phyloP scores from a whole-genome alignment of 2,329 filamentous ascomycete species.

The Calonectria honghensis region DNA sequence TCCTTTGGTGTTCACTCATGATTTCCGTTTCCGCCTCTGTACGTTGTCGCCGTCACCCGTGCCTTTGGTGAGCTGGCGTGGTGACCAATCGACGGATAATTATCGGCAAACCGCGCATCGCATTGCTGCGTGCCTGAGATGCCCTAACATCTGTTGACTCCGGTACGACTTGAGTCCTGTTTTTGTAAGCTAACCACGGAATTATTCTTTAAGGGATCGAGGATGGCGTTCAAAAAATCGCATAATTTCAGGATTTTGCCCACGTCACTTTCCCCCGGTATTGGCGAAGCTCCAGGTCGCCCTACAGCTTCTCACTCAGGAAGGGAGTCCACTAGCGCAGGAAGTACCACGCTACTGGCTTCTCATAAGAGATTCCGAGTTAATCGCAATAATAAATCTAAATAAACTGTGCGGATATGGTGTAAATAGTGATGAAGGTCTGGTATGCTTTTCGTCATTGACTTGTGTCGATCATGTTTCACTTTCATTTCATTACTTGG shows the following conservation, averaged over 20 bases:
- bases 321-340: not conserved
- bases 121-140: not conserved
- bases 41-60: conserved; percentile 35
- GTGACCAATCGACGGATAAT: conserved; percentile 51
- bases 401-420: not conserved
- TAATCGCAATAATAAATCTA: not conserved
- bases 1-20: conserved; percentile 57
- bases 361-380: not conserved
- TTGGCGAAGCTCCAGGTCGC: not conserved
- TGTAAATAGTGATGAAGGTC: not conserved
- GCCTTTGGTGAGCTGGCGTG: conserved; percentile 35
- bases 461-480: not conserved
- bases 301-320: not conserved
- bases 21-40: conserved; percentile 35
- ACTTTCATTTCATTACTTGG: not conserved
- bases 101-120: conserved; percentile 40
- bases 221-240: not conserved
- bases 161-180: not conserved
- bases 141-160: not conserved
- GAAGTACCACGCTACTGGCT: not conserved
- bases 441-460: not conserved
- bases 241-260: not conserved
- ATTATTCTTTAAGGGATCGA: not conserved
- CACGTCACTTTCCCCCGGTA: not conserved
- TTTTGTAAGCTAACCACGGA: not conserved